These are phyloP conservation scores for Colletotrichum cordylinicola DNA, from an alignment of 2,329 filamentous ascomycete genomes.

Conservation along the genomic window DNA sequence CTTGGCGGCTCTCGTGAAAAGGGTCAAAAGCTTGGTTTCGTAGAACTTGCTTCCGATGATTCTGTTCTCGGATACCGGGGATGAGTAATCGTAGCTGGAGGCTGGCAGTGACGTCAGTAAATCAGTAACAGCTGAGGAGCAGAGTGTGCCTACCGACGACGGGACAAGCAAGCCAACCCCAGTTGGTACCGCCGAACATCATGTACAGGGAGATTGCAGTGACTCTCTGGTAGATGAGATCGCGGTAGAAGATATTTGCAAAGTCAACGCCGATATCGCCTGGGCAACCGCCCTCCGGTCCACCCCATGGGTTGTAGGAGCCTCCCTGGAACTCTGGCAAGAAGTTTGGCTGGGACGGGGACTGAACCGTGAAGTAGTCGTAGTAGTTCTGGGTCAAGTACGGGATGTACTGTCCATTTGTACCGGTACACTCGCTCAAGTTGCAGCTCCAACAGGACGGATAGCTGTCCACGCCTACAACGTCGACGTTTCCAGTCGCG, in stretches of 20 bases:
- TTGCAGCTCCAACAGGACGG: slow-evolving; percentile 69
- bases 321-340: slow-evolving; percentile 67
- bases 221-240: slow-evolving; percentile 64
- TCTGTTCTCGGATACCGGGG: slow-evolving; percentile 65
- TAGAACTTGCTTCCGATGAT: slow-evolving; percentile 64
- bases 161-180: slow-evolving; percentile 63
- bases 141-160: slow-evolving; percentile 41
- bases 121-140: not conserved
- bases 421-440: slow-evolving; percentile 62
- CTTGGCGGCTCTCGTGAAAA: slow-evolving; percentile 63
- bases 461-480: slow-evolving; percentile 57
- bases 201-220: slow-evolving; percentile 69
- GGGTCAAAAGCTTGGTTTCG: slow-evolving; percentile 65
- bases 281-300: slow-evolving; percentile 60
- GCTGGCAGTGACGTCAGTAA: slow-evolving; percentile 30
- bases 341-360: slow-evolving; percentile 54
- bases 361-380: slow-evolving; percentile 34
- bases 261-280: slow-evolving; percentile 62
- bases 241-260: slow-evolving; percentile 68
- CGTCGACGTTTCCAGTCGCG: slow-evolving; percentile 61
- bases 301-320: slow-evolving; percentile 67
- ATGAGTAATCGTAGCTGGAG: slow-evolving; percentile 68
- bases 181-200: slow-evolving; percentile 69
- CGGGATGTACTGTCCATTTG: slow-evolving; percentile 63
- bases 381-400: slow-evolving; percentile 17